phyloP scores from a whole-genome alignment of 768 basidiomycete genomes.

The Leccinum boreale region DNA sequence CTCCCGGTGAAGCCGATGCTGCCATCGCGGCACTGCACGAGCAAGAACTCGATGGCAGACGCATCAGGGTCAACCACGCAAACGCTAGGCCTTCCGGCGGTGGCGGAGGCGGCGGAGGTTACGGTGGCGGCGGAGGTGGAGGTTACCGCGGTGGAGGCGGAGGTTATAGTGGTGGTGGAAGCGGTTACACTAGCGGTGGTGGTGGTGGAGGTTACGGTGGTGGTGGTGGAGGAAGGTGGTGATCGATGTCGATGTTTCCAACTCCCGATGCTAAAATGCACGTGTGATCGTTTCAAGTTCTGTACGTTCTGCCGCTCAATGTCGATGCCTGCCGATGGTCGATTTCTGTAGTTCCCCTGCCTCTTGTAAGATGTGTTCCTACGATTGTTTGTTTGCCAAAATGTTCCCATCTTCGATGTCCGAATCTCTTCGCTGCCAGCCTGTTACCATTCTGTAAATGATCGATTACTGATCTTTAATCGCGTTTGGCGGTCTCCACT shows the following conservation, averaged over 20 bases:
- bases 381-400: neutral
- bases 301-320: neutral
- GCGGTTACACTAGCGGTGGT: too few relatives aligned
- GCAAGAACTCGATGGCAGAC: slow-evolving; percentile 52
- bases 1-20: slow-evolving; percentile 36
- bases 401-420: too few relatives aligned
- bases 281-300: slow-evolving; percentile 8
- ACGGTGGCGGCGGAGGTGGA: too few relatives aligned
- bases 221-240: too few relatives aligned
- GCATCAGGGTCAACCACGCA: slow-evolving; percentile 48
- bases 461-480: neutral
- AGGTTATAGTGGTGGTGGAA: too few relatives aligned
- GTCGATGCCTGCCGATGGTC: slow-evolving; percentile 5
- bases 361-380: neutral
- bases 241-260: neutral
- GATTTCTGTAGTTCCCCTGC: slow-evolving; percentile 8
- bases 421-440: neutral
- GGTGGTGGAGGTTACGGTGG: too few relatives aligned
- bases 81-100: slow-evolving; percentile 31
- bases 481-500: neutral
- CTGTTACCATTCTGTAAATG: neutral
- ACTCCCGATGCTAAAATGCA: slow-evolving; percentile 4
- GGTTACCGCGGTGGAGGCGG: too few relatives aligned
- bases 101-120: too few relatives aligned
- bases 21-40: slow-evolving; percentile 48